A percentile compares a stretch with the other conserved stretches of the same genome.
Evolutionary conservation across 805 yeast genomes (phyloP).

Genomic region (Wickerhamomyces sydowiorum): DNA sequence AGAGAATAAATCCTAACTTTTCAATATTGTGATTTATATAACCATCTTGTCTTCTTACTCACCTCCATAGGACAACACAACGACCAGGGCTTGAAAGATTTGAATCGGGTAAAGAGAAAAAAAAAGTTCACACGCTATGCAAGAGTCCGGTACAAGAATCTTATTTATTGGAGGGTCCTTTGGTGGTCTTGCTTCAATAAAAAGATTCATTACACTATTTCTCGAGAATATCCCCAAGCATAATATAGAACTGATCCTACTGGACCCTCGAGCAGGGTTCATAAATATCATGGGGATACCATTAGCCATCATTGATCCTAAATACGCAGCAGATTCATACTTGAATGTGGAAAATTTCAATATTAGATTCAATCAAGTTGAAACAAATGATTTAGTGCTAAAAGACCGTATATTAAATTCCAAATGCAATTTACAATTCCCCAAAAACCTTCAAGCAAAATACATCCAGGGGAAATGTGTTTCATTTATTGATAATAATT

Average conservation of each 20-base stretch:
- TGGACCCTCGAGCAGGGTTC: slow-evolving; percentile 37
- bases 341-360: slow-evolving; percentile 23
- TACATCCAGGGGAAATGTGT: slow-evolving; percentile 20
- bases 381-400: slow-evolving; percentile 27
- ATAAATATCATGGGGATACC: slow-evolving; percentile 36
- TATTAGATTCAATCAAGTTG: slow-evolving; percentile 25
- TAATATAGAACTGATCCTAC: slow-evolving; percentile 24
- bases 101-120: too few relatives aligned
- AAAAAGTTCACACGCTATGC: neutral
- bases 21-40: too few relatives aligned
- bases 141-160: slow-evolving; percentile 8
- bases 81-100: too few relatives aligned
- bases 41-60: too few relatives aligned
- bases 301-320: slow-evolving; percentile 28
- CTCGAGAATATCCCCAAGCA: slow-evolving; percentile 4
- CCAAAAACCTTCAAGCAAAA: slow-evolving; percentile 11
- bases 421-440: slow-evolving; percentile 4
- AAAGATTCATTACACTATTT: slow-evolving; percentile 14
- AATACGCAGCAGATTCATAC: slow-evolving; percentile 30
- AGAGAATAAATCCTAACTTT: too few relatives aligned
- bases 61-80: too few relatives aligned
- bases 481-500: slow-evolving; percentile 16
- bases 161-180: slow-evolving; percentile 31
- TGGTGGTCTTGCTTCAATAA: slow-evolving; percentile 29
- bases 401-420: slow-evolving; percentile 8